Evolutionary conservation across 2,329 filamentous ascomycete genomes (phyloP), one percentile per base, ranked within the genome.

Genomic region (Diaporthe sp.): DNA sequence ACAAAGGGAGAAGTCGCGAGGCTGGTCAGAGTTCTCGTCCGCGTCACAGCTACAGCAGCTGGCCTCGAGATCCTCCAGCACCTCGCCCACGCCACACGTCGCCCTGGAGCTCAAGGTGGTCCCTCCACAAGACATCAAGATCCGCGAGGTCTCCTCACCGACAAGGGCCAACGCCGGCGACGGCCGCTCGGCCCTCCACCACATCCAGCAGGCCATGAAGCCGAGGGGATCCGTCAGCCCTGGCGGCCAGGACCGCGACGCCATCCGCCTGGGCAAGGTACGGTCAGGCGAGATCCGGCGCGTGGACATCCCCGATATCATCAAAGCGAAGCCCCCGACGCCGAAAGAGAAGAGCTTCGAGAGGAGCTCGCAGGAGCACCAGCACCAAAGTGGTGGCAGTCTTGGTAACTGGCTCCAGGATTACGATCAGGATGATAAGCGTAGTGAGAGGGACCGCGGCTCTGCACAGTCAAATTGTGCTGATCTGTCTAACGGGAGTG

Each of bases 41-140:
- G 35, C 33, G n/a, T 33, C 74, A 15, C 30, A 45, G 5, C 30
- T 35, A 17, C 68, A 60, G 68, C 38, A 38, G 17, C 45, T 42
- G 25, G 54, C 25, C 42, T 50, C 64, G 42, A 64, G 72, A 13
- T 74, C 75, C 22, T 47, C 55, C 35, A 74, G 68, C 12, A 55
- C 57, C 55, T 74, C 68, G 35, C 72, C 68, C 25, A 68, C 75
- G 10, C 28, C 67, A 8, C 68, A 72, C 30, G 30, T 75, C 19
- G 73, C 75, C 22, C 50, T 64, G n/a, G 68, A 72, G 47, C 69
- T 75, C n/a, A 69, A 73, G 54, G 42, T 76, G 12, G 52, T 76
- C n/a, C 45, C 72, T 7, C 61, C 64, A 13, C 67, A 66, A n/a
- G 45, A 47, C 50, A n/a, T 71, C 72, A 45, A 58, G 38, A 40